Conservation (phyloP, 129 eudicot genomes). For the Deinandra increscens region DNA sequence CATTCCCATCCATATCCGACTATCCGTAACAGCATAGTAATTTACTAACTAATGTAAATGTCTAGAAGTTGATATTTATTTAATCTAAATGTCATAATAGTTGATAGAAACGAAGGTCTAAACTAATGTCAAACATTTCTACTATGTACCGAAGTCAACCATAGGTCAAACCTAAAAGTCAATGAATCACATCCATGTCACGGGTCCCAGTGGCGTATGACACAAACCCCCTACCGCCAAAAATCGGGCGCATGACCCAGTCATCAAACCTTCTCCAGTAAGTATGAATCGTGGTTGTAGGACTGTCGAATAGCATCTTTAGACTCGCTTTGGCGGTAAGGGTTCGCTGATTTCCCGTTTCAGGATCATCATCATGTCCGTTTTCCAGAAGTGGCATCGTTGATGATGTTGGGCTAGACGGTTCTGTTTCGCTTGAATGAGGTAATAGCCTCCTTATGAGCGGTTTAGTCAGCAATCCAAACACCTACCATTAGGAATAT, state of each 20-base stretch:
- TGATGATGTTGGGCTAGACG: slow-evolving; percentile 49
- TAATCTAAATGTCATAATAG: background rate
- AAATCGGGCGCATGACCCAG: slow-evolving; percentile 57
- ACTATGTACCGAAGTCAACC: slow-evolving; percentile 11
- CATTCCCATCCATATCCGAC: too few relatives aligned
- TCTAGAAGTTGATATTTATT: too few relatives aligned
- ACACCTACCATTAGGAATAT: slow-evolving; percentile 41
- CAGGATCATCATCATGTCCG: slow-evolving; percentile 12
- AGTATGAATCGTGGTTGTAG: slow-evolving; percentile 54
- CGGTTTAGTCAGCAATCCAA: slow-evolving; percentile 68
- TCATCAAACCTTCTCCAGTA: slow-evolving; percentile 74
- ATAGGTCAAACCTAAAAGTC: slow-evolving; percentile 10
- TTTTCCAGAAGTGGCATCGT: slow-evolving; percentile 43
- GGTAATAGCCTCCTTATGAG: slow-evolving; percentile 48
- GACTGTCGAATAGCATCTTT: slow-evolving; percentile 46
- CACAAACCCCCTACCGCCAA: slow-evolving; percentile 62
- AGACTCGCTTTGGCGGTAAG: slow-evolving; percentile 33
- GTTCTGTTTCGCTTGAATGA: slow-evolving; percentile 32
- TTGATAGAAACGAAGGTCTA: background rate
- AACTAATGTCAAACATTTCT: background rate
- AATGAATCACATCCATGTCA: slow-evolving; percentile 29
- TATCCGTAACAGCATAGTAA: too few relatives aligned
- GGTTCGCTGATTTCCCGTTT: slow-evolving; percentile 5
- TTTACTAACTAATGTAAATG: too few relatives aligned
- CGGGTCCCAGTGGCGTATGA: slow-evolving; percentile 32